Conservation (phyloP, 768 basidiomycete genomes). For the Myochromella boudieri region DNA sequence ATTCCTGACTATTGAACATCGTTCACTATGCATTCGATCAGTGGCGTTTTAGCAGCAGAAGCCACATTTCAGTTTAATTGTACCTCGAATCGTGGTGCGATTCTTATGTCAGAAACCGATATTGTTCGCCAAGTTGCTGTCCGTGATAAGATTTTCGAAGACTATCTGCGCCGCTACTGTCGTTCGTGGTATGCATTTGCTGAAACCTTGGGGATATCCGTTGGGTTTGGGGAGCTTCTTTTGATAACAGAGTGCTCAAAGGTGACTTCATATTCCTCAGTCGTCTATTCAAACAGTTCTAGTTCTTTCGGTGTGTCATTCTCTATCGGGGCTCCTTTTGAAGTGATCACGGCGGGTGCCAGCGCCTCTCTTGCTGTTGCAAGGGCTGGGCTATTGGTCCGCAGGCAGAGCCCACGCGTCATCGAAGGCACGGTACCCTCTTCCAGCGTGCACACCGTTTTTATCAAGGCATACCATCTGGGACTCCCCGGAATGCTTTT, state of each 20-base stretch:
- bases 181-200: conserved; percentile 17
- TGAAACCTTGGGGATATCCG: neutral
- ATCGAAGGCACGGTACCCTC: neutral
- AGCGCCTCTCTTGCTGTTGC: neutral
- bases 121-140: conserved; percentile 11
- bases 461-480: conserved; percentile 15
- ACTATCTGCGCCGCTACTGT: conserved; percentile 10
- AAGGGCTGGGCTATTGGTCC: conserved; percentile 6
- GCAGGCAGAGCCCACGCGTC: conserved; percentile 6
- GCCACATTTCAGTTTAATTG: conserved; percentile 13
- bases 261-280: conserved; percentile 17
- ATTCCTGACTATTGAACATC: neutral
- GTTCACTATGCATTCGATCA: no score
- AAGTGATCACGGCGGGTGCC: neutral
- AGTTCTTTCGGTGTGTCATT: conserved; percentile 14
- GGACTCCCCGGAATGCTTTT: no score
- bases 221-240: conserved; percentile 18
- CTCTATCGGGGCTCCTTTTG: conserved; percentile 6
- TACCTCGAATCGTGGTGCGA: conserved; percentile 13
- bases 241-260: conserved; percentile 18
- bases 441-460: conserved; percentile 15
- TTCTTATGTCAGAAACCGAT: conserved; percentile 14
- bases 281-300: conserved; percentile 14
- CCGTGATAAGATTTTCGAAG: conserved; percentile 2
- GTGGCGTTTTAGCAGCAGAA: conserved; percentile 5